Base-by-base conservation (phyloP, 2,329 filamentous ascomycete genomes). In the Huntiella savannae region DNA sequence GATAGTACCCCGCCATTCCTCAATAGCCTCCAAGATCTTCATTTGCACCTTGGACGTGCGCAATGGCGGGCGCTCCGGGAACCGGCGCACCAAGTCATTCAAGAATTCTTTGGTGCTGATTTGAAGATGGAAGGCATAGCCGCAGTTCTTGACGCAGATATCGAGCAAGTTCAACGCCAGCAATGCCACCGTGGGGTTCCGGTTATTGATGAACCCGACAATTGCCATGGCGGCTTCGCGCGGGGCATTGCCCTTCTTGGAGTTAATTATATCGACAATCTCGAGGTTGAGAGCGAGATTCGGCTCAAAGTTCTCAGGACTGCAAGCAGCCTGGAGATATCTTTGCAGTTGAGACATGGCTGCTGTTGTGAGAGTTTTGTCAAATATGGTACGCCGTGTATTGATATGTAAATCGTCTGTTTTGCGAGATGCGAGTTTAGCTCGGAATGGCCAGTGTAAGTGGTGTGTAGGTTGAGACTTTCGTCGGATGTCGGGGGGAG, bases 91-190 rank as follows among this genome's bases (percentile, higher is more conserved):
- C 50, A 98, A 77, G 67, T 98, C 91, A 64, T 98, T 98, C 56
- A 98, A 77, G 56, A 98, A 98, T 58, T 98, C 91, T 62, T 98
- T 98, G 54, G 91, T 96, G 62, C 83, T 87, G 59, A 98, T 95
- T 63, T 98, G 91, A 49, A 98, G 77, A 59, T 98, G 91, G 63
- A 98, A 98, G 1, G 91, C 87, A 60, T 98, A 98, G 56, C 91
- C 91, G 71, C 91, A 98, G 66, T 98, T 98, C 70, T 98, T 98
- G 63, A 96, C 91, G 63, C 91, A 96, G 52, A 96, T 96, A 61
- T 98, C 91, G 59, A 98, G 82, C 54, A 98, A 75, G 66, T 79
- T 79, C 58, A 96, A 72, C 50, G 91, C 88, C 49, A 96, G 73
- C 54, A 98, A 68, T 51, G 87, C 82, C 54, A 98, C 85, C 62